Conservation (phyloP, 1,284 basidiomycete genomes). For the Marasmius fiardii region DNA sequence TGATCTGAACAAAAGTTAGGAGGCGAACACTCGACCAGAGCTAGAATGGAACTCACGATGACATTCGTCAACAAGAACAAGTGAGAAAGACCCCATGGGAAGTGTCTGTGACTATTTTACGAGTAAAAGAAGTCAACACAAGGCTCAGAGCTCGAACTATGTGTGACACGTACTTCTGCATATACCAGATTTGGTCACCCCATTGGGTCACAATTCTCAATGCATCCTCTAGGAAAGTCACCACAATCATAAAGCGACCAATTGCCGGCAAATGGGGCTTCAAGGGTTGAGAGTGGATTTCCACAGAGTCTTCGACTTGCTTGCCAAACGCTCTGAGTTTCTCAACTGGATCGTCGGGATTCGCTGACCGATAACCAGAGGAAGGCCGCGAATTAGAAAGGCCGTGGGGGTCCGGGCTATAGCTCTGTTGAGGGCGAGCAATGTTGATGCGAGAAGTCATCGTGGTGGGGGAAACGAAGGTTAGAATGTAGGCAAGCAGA, state of each 20-base stretch:
- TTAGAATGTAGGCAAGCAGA: conserved; percentile 6
- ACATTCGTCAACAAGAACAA: conserved; percentile 92
- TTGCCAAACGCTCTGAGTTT: conserved; percentile 77
- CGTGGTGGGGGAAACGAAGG: conserved; percentile 25
- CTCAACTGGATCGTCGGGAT: conserved; percentile 81
- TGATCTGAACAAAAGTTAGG: conserved; percentile 54
- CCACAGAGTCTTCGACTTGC: conserved; percentile 89
- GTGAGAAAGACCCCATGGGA: conserved; percentile 94
- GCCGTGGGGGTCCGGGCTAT: conserved; percentile 68
- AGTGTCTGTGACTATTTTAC: conserved; percentile 76
- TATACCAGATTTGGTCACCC: conserved; percentile 95
- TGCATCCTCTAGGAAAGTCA: conserved; percentile 98
- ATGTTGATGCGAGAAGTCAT: conserved; percentile 85
- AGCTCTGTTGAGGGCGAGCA: conserved; percentile 64
- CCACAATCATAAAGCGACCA: conserved; percentile 96
- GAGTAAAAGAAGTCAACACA: conserved; percentile 2
- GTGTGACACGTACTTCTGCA: conserved; percentile 71
- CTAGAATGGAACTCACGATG: conserved; percentile 58
- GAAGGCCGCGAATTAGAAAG: conserved; percentile 65
- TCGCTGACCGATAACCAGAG: conserved; percentile 69
- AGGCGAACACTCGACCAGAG: conserved; percentile 1
- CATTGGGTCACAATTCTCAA: conserved; percentile 93
- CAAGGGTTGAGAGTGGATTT: conserved; percentile 91
- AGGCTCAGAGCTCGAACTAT: conserved; percentile 8
- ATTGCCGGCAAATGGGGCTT: conserved; percentile 94